A percentile compares a stretch with the other conserved stretches of the same genome.
Conservation (phyloP, 352 stramenopile genomes). For the Pythium folliculosum region DNA sequence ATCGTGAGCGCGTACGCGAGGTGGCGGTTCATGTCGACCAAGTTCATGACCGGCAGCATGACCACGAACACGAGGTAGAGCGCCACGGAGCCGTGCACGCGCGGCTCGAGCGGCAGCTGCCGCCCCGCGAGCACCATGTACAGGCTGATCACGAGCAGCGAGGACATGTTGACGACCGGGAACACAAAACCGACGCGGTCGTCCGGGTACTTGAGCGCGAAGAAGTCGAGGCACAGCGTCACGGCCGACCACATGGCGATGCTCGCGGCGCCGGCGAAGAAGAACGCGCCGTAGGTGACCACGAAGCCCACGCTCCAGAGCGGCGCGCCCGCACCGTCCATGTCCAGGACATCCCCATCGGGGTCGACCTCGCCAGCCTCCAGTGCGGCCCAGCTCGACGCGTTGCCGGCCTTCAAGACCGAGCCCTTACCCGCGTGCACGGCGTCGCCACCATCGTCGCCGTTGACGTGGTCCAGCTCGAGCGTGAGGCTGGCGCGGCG, state of each 20-base stretch:
- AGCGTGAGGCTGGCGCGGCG: conserved; percentile 26
- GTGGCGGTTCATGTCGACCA: conserved; percentile 46
- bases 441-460: conserved; percentile 5
- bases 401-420: not conserved
- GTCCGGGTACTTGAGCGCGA: conserved; percentile 59
- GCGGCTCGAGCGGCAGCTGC: conserved; percentile 53
- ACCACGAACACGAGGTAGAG: conserved; percentile 59
- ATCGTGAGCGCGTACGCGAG: conserved; percentile 63
- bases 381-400: not conserved
- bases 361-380: not conserved
- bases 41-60: conserved; percentile 58
- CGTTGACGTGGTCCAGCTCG: conserved; percentile 26
- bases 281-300: conserved; percentile 77
- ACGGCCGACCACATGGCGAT: conserved; percentile 81
- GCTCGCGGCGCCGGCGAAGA: conserved; percentile 63
- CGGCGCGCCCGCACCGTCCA: not conserved
- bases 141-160: conserved; percentile 70
- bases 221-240: conserved; percentile 77
- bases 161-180: conserved; percentile 85
- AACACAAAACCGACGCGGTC: conserved; percentile 79
- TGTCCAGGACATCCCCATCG: not conserved
- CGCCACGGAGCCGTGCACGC: conserved; percentile 59
- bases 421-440: not conserved
- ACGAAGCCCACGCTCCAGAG: conserved; percentile 42
- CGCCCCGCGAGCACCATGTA: conserved; percentile 81